Evolutionary conservation across 2,329 filamentous ascomycete genomes (phyloP).

Genomic region (Ophiosphaerella korrae): DNA sequence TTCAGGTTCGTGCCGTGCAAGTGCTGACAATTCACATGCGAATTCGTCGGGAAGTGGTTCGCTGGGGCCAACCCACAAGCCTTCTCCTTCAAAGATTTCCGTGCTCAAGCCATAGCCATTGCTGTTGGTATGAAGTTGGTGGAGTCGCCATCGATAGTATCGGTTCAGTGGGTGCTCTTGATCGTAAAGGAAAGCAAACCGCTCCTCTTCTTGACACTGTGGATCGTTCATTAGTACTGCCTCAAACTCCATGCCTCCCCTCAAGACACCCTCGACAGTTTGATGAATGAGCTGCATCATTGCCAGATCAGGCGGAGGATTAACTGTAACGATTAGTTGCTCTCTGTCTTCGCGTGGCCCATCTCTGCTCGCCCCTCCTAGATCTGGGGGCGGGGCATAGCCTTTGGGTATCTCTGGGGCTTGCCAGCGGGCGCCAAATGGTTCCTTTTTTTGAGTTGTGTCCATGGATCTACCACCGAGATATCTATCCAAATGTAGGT

Average conservation of each 20-base stretch:
- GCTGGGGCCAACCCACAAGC: slow-evolving; percentile 75
- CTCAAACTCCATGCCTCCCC: slow-evolving; percentile 85
- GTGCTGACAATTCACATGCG: slow-evolving; percentile 74
- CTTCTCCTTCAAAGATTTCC: slow-evolving; percentile 33
- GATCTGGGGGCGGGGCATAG: slow-evolving; percentile 34
- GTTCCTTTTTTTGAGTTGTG: slow-evolving; percentile 29
- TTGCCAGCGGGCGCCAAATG: slow-evolving; percentile 40
- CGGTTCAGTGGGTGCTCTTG: slow-evolving; percentile 72
- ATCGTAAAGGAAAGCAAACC: slow-evolving; percentile 95
- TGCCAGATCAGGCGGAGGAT: slow-evolving; percentile 76
- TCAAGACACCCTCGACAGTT: slow-evolving; percentile 78
- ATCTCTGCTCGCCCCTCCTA: slow-evolving; percentile 30
- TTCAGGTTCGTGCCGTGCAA: slow-evolving; percentile 61
- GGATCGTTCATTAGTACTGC: slow-evolving; percentile 86
- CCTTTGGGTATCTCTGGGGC: slow-evolving; percentile 35
- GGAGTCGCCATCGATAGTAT: slow-evolving; percentile 92
- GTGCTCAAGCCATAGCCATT: slow-evolving; percentile 8
- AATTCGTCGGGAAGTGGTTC: slow-evolving; percentile 80
- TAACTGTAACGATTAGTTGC: slow-evolving; percentile 54
- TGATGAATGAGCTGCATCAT: slow-evolving; percentile 85
- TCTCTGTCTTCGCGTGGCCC: slow-evolving; percentile 28
- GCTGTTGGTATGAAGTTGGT: slow-evolving; percentile 63
- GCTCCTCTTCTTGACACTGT: slow-evolving; percentile 83
- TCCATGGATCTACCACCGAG: slow-evolving; percentile 29
- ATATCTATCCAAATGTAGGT: slow-evolving; percentile 42